Percentiles rank a stretch among this genome's conserved stretches.
Evolutionary conservation across 2,329 filamentous ascomycete species (phyloP).

Genomic region (Metarhizium brunneum): DNA sequence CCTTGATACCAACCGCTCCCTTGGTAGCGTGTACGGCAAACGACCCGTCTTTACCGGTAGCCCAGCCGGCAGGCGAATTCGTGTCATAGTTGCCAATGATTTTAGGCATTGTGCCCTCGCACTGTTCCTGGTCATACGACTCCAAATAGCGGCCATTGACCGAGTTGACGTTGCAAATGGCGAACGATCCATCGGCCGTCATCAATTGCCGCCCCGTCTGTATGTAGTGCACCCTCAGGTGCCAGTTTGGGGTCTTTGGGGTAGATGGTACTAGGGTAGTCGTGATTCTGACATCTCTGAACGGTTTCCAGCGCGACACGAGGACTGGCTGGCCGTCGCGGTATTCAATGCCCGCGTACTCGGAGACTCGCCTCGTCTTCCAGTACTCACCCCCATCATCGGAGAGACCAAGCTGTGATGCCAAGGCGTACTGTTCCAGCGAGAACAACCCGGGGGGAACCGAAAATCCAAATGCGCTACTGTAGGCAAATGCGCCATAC

Average conservation of each 20-base stretch:
- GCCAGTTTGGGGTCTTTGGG: slow-evolving; percentile 55
- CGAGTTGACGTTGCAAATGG: slow-evolving; percentile 27
- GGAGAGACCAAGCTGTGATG: slow-evolving; percentile 62
- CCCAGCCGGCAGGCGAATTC: too few species aligned
- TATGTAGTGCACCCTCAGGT: slow-evolving; percentile 56
- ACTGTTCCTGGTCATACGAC: slow-evolving; percentile 32
- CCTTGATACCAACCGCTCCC: too few species aligned
- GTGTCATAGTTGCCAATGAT: slow-evolving; percentile 47
- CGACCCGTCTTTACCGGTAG: too few species aligned
- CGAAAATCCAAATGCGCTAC: too few species aligned
- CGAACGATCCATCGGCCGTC: slow-evolving; percentile 61
- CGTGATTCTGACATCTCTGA: slow-evolving; percentile 15
- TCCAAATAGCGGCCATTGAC: slow-evolving; percentile 40
- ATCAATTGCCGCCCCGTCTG: slow-evolving; percentile 51
- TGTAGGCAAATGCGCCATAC: too few species aligned
- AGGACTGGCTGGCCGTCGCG: too few species aligned
- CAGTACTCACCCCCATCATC: slow-evolving; percentile 55
- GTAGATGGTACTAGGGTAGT: slow-evolving; percentile 57
- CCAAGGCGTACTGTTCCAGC: slow-evolving; percentile 25
- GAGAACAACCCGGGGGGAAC: slow-evolving; percentile 40
- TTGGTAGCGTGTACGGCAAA: too few species aligned
- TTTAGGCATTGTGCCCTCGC: slow-evolving; percentile 43
- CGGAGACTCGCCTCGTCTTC: slow-evolving; percentile 64
- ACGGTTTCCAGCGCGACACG: too few species aligned
- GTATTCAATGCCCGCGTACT: slow-evolving; percentile 34